These are phyloP conservation scores for Aureoboletus auriporus DNA, from an alignment of 768 basidiomycete genomes.

Conservation along the genomic window DNA sequence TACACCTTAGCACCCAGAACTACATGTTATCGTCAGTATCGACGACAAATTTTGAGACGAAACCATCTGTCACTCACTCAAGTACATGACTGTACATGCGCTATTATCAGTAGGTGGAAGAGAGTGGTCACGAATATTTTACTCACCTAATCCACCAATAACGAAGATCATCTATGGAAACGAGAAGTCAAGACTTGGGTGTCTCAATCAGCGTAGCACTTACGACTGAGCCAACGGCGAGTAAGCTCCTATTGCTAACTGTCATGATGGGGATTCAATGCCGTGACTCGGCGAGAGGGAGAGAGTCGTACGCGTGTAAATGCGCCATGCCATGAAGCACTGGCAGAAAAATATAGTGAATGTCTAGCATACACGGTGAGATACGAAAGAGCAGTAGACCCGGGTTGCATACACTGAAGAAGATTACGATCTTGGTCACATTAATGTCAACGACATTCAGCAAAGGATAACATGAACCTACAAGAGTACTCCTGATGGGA, in stretches of 20 bases:
- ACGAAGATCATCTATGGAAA: conserved; percentile 29
- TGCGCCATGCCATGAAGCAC: conserved; percentile 50
- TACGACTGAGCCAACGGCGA: conserved; percentile 37
- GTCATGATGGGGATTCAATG: conserved; percentile 5
- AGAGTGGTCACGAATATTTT: too few relatives aligned
- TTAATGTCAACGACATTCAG: conserved; percentile 1
- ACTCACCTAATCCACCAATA: conserved; percentile 39
- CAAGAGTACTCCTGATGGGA: conserved; percentile 23
- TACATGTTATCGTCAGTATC: too few relatives aligned
- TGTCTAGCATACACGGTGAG: conserved; percentile 22
- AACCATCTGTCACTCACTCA: too few relatives aligned
- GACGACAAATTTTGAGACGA: too few relatives aligned
- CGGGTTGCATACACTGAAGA: conserved; percentile 41
- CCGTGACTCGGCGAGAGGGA: neutral
- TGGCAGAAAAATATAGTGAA: conserved; percentile 54
- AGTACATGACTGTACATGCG: too few relatives aligned
- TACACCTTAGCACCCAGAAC: too few relatives aligned
- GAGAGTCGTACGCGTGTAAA: conserved; percentile 43
- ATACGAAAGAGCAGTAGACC: neutral
- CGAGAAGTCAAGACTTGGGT: neutral
- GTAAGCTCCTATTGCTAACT: conserved; percentile 51
- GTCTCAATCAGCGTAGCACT: neutral
- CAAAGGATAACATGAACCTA: conserved; percentile 1
- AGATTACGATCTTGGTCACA: conserved; percentile 41
- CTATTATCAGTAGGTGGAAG: too few relatives aligned